Percentiles rank a stretch among this genome's conserved stretches.
These are phyloP conservation scores for Colletotrichum ledebouriae DNA, from an alignment of 2,329 filamentous ascomycete species.

Conservation along the genomic window DNA sequence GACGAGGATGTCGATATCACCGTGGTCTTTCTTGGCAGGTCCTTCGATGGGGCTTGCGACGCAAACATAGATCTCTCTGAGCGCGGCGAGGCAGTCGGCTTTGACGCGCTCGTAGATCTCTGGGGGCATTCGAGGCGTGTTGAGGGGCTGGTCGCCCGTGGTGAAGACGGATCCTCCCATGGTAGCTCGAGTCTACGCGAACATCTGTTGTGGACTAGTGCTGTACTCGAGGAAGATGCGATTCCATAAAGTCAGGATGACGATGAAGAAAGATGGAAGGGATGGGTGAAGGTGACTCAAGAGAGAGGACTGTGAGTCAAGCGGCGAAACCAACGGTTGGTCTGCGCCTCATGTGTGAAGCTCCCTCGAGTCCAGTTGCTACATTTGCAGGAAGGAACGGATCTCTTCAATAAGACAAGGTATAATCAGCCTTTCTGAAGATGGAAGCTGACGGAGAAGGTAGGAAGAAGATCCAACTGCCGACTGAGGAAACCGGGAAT, in stretches of 20 bases:
- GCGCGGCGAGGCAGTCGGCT: constrained; percentile 57
- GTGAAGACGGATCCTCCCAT: constrained; percentile 79
- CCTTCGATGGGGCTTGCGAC: constrained; percentile 76
- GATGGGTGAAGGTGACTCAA: background rate
- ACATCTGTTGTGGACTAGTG: background rate
- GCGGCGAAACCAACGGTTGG: background rate
- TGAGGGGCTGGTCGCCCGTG: constrained; percentile 59
- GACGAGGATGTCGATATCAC: constrained; percentile 81
- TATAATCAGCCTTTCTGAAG: too few relatives aligned
- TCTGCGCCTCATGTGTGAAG: too few relatives aligned
- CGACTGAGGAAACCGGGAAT: background rate
- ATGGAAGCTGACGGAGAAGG: too few relatives aligned
- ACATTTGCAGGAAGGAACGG: background rate
- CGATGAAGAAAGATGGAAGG: background rate
- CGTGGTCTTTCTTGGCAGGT: constrained; percentile 75
- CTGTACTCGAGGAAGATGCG: too few relatives aligned
- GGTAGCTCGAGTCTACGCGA: background rate
- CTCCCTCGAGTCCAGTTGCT: too few relatives aligned
- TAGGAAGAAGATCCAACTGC: too few relatives aligned
- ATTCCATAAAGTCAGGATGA: background rate
- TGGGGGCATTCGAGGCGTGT: constrained; percentile 75
- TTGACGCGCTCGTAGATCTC: constrained; percentile 68
- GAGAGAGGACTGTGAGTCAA: constrained; percentile 2
- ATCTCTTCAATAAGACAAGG: too few relatives aligned
- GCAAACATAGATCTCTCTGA: constrained; percentile 65